phyloP scores from a whole-genome alignment of 768 basidiomycete species.

The Asterophora lycoperdoides region DNA sequence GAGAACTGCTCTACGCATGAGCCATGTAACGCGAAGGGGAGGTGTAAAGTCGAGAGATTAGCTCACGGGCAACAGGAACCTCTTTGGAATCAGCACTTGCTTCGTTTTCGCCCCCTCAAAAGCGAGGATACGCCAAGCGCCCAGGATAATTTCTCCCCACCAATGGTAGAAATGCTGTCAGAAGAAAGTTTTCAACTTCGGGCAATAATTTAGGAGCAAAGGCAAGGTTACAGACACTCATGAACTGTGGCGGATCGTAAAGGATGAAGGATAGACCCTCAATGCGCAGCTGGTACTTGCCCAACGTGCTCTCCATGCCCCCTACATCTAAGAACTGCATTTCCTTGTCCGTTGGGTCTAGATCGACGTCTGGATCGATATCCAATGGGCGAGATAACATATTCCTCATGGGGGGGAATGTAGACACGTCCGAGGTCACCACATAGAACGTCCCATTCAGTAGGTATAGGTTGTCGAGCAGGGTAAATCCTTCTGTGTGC shows the following conservation, averaged over 20 bases:
- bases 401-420: constrained; percentile 42
- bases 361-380: constrained; percentile 15
- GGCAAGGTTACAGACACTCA: constrained; percentile 16
- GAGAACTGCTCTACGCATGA: constrained; percentile 18
- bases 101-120: constrained; percentile 17
- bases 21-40: neutral
- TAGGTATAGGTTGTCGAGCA: constrained; percentile 71
- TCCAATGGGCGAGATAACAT: constrained; percentile 33
- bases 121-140: constrained; percentile 38
- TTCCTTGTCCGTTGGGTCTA: constrained; percentile 30
- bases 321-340: constrained; percentile 23
- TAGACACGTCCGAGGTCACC: constrained; percentile 37
- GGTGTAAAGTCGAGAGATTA: neutral
- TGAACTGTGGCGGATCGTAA: constrained; percentile 27
- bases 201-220: neutral
- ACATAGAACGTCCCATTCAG: constrained; percentile 68
- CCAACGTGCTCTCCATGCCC: constrained; percentile 18
- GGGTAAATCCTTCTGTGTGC: constrained; percentile 66
- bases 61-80: constrained; percentile 35
- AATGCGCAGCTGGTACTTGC: constrained; percentile 20
- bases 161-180: constrained; percentile 43
- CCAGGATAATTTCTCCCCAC: constrained; percentile 45
- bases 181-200: neutral
- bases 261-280: constrained; percentile 24
- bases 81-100: constrained; percentile 22